phyloP scores from a whole-genome alignment of 768 basidiomycete species.

The Mrakia gelida region DNA sequence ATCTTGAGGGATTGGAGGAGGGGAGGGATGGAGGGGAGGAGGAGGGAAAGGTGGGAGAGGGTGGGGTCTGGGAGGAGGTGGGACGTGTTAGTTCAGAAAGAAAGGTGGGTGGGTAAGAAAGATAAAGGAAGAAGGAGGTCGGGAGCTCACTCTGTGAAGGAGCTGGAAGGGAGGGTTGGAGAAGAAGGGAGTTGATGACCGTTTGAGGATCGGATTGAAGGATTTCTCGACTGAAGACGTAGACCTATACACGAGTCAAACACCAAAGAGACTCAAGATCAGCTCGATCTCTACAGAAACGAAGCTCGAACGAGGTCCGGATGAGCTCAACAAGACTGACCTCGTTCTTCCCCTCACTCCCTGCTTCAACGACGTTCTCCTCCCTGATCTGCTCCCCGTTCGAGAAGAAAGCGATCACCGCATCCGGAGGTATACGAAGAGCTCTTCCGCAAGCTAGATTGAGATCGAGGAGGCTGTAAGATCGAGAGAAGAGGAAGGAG shows the following conservation, averaged over 20 bases:
- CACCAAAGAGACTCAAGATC: too few relatives aligned
- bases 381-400: conserved; percentile 27
- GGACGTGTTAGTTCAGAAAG: too few relatives aligned
- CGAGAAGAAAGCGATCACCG: conserved; percentile 22
- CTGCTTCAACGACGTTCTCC: conserved; percentile 22
- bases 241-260: conserved; percentile 2
- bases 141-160: not conserved
- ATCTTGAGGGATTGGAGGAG: not conserved
- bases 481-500: not conserved
- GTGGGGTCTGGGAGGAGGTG: not conserved
- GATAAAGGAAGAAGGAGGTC: not conserved
- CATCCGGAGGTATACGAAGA: conserved; percentile 2
- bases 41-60: not conserved
- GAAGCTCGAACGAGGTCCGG: not conserved
- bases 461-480: not conserved
- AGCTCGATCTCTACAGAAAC: not conserved
- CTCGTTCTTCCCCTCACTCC: conserved; percentile 10
- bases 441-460: conserved; percentile 10
- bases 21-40: not conserved
- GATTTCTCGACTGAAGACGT: conserved; percentile 18
- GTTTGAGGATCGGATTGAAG: conserved; percentile 1
- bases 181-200: conserved; percentile 6
- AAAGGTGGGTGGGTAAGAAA: not conserved
- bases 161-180: not conserved
- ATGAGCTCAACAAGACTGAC: conserved; percentile 10